Conservation (phyloP, 805 yeast species). For the Ascoidea asiatica region DNA sequence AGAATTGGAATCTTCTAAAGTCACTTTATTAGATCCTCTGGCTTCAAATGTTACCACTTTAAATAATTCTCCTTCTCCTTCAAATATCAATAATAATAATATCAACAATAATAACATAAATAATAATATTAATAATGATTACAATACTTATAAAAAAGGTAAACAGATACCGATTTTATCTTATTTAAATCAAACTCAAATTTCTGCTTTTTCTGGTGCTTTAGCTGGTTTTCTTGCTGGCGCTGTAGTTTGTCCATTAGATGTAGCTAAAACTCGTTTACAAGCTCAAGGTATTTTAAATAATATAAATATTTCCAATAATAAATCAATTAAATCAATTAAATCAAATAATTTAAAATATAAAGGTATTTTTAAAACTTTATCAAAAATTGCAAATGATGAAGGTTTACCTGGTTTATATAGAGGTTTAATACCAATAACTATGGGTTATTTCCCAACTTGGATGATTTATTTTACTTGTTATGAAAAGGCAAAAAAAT, state of each 20-base stretch:
- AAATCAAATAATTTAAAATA: conserved; percentile 22
- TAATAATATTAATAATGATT: not conserved
- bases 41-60: too few relatives aligned
- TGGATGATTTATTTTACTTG: conserved; percentile 95
- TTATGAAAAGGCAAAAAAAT: conserved; percentile 63
- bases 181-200: conserved; percentile 28
- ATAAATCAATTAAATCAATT: conserved; percentile 1
- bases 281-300: conserved; percentile 71
- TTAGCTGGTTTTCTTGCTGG: conserved; percentile 90
- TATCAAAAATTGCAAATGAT: conserved; percentile 50
- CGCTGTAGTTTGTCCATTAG: conserved; percentile 83
- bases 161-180: conserved; percentile 8
- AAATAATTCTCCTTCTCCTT: too few relatives aligned
- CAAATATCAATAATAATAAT: too few relatives aligned
- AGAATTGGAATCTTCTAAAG: too few relatives aligned
- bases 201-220: conserved; percentile 82
- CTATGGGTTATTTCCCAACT: conserved; percentile 89
- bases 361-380: conserved; percentile 48
- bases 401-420: conserved; percentile 81
- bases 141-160: not conserved
- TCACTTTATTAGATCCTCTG: too few relatives aligned
- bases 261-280: conserved; percentile 85
- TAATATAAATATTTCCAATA: not conserved
- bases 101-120: too few relatives aligned
- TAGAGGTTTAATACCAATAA: conserved; percentile 84